Conservation (phyloP, 192 early-diverging fungal genomes). For the Polychytrium aggregatum region DNA sequence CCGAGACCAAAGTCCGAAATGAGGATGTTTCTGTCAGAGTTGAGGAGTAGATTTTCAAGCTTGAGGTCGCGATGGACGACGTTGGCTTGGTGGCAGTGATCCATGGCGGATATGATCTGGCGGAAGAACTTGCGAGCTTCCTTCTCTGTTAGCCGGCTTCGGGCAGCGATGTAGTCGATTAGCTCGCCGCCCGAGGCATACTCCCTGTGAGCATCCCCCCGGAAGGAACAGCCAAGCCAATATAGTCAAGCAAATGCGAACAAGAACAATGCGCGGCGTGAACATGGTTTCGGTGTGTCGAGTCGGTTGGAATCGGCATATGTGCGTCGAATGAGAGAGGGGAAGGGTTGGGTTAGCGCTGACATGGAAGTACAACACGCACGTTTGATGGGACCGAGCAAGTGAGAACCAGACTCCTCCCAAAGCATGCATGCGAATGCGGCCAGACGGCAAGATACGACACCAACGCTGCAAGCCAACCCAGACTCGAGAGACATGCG, state of each 20-base stretch:
- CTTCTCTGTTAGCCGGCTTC: constrained; percentile 31
- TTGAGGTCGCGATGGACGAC: constrained; percentile 52
- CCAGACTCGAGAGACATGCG: neutral
- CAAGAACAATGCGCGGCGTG: no score
- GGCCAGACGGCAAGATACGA: no score
- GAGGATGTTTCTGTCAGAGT: constrained; percentile 31
- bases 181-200: constrained; percentile 51
- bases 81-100: constrained; percentile 50
- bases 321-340: no score
- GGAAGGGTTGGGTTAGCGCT: no score
- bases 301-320: no score
- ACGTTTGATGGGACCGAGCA: no score
- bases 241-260: no score
- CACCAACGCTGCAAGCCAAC: no score
- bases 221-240: no score
- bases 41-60: constrained; percentile 46
- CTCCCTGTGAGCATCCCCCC: constrained; percentile 30
- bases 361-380: no score
- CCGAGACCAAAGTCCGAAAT: constrained; percentile 56
- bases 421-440: no score
- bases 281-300: neutral
- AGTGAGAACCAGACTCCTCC: no score
- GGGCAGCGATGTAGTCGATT: constrained; percentile 41
- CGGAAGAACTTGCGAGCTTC: constrained; percentile 48
- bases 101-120: constrained; percentile 49